phyloP scores from a whole-genome alignment of 164 flowering plant species.

The Tinospora cordifolia region DNA sequence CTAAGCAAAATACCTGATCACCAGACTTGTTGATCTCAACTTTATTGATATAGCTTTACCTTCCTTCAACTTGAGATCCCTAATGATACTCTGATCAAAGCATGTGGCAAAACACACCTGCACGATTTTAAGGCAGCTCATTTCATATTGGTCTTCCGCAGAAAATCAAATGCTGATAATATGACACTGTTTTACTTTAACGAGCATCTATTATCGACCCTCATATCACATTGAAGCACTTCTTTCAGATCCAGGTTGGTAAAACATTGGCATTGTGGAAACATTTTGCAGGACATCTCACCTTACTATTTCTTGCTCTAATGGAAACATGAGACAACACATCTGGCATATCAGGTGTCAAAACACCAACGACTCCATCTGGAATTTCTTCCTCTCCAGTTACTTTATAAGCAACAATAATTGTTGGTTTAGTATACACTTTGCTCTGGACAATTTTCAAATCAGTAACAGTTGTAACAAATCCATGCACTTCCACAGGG shows the following conservation, averaged over 20 bases:
- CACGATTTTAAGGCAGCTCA: conserved; percentile 1
- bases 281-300: conserved; percentile 1
- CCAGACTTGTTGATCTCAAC: conserved; percentile 14
- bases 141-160: not conserved
- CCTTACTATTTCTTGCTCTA: conserved; percentile 30
- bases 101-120: conserved; percentile 33
- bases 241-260: not conserved
- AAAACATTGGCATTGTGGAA: not conserved
- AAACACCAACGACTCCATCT: conserved; percentile 29
- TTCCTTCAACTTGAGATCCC: conserved; percentile 24
- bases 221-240: not conserved
- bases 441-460: conserved; percentile 22
- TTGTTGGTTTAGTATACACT: conserved; percentile 21
- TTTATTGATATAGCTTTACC: conserved; percentile 23
- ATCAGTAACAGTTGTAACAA: conserved; percentile 22
- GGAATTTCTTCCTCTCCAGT: conserved; percentile 32
- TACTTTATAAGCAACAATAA: conserved; percentile 26
- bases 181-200: not conserved
- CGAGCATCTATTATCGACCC: not conserved
- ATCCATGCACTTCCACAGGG: conserved; percentile 26
- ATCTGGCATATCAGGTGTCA: conserved; percentile 32
- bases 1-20: conserved; percentile 19
- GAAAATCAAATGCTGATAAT: not conserved
- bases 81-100: conserved; percentile 28
- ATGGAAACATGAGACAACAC: conserved; percentile 30